These are phyloP conservation scores for Talaromyces albobiverticillius DNA, from an alignment of 2,329 filamentous ascomycete species.

Conservation along the genomic window DNA sequence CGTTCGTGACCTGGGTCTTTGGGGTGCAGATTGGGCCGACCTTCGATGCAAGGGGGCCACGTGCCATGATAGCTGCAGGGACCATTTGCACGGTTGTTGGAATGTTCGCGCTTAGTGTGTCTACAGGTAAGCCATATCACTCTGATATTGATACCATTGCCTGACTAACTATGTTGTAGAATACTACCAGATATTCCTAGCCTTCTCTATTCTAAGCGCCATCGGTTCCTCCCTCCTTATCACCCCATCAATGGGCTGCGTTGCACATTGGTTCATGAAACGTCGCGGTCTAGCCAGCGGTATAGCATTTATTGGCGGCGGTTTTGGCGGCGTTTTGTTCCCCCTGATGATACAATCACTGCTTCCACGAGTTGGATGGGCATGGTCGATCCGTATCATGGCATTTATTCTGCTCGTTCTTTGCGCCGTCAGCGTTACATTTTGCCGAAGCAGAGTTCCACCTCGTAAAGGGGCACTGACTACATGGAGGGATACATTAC, in stretches of 20 bases:
- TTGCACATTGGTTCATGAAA: slow-evolving; percentile 34
- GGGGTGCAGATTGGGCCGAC: slow-evolving; percentile 29
- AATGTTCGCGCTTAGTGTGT: slow-evolving; percentile 21
- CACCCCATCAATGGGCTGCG: slow-evolving; percentile 30
- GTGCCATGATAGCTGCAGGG: slow-evolving; percentile 21
- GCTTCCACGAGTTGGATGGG: slow-evolving; percentile 29
- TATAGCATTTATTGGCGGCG: slow-evolving; percentile 31
- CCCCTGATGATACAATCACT: slow-evolving; percentile 30
- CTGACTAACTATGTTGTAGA: slow-evolving; percentile 16
- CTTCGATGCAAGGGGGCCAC: slow-evolving; percentile 29
- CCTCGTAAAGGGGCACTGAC: slow-evolving; percentile 13
- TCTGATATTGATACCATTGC: no score
- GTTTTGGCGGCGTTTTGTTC: slow-evolving; percentile 31
- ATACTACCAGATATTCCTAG: slow-evolving; percentile 44
- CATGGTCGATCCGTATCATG: slow-evolving; percentile 37
- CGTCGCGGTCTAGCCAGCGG: slow-evolving; percentile 33
- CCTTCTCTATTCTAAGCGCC: slow-evolving; percentile 39
- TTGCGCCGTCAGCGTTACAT: slow-evolving; percentile 23
- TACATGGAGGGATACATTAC: slow-evolving; percentile 20
- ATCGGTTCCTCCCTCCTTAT: slow-evolving; percentile 37
- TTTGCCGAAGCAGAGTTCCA: slow-evolving; percentile 17
- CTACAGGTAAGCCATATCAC: slow-evolving; percentile 20
- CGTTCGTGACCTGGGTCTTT: slow-evolving; percentile 27
- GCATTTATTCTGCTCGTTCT: slow-evolving; percentile 34
- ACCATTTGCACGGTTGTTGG: slow-evolving; percentile 18